Percentiles rank a stretch among this genome's conserved stretches.
These are phyloP conservation scores for Clarkia xantiana DNA, from an alignment of 345 rosid species.

Conservation along the genomic window DNA sequence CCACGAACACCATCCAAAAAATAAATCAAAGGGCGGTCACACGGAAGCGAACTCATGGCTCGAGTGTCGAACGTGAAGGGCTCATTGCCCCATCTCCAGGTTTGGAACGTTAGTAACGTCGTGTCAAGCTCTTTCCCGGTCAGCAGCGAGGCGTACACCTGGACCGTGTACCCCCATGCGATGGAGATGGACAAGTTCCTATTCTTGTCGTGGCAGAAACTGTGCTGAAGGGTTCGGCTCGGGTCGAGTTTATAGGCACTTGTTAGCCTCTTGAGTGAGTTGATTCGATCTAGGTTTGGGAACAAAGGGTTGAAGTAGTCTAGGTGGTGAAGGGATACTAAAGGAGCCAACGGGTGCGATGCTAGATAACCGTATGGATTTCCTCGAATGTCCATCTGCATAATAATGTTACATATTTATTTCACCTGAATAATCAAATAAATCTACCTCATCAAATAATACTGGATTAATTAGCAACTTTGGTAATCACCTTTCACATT, in stretches of 20 bases:
- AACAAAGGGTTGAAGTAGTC: conserved; percentile 52
- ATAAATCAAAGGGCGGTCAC: conserved; percentile 48
- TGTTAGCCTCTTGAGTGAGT: conserved; percentile 37
- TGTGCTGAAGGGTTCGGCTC: conserved; percentile 55
- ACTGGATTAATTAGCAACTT: no score
- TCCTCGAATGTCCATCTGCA: conserved; percentile 67
- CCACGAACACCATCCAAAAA: conserved; percentile 39
- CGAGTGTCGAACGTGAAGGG: conserved; percentile 72
- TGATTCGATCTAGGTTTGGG: conserved; percentile 28
- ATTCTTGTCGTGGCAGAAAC: conserved; percentile 49
- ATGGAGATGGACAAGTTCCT: conserved; percentile 64
- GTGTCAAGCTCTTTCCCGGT: conserved; percentile 53
- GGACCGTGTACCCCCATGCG: conserved; percentile 81
- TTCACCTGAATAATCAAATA: background rate
- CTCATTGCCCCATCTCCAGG: conserved; percentile 56
- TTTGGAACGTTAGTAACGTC: conserved; percentile 40
- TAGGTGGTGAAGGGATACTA: conserved; percentile 76
- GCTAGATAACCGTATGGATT: conserved; percentile 64
- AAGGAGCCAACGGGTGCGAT: conserved; percentile 77
- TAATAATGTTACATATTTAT: no score
- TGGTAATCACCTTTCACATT: no score
- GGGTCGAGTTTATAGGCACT: conserved; percentile 44
- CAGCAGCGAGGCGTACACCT: conserved; percentile 39
- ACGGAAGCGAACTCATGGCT: conserved; percentile 31
- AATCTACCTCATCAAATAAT: background rate